A percentile compares a stretch with the other conserved stretches of the same genome.
These are phyloP conservation scores for Elaeis guineensis DNA, from an alignment of 176 grass and related monocot genomes.

Conservation along the genomic window DNA sequence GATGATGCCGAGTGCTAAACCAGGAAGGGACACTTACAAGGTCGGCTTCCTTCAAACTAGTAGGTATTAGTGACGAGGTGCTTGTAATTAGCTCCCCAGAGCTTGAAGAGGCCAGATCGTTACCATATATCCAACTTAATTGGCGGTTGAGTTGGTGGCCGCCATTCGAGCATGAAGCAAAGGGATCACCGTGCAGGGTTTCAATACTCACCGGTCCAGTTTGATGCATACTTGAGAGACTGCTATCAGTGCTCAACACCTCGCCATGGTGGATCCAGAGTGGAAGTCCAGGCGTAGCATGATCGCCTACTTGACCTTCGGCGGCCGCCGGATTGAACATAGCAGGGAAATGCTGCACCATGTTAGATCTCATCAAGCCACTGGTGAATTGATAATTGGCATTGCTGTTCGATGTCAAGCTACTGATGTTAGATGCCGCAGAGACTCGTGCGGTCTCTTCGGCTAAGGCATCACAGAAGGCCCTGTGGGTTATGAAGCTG, in stretches of 20 bases:
- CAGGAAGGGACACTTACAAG: neutral
- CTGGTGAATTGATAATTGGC: neutral
- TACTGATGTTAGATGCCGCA: neutral
- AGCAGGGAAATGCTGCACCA: neutral
- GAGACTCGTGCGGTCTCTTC: conserved; percentile 1
- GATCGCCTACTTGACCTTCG: neutral
- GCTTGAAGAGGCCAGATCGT: neutral
- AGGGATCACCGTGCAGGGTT: neutral
- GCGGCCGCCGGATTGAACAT: neutral
- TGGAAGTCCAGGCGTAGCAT: neutral
- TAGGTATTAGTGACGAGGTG: neutral
- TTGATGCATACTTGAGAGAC: neutral
- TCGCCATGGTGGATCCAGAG: neutral
- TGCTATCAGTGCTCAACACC: neutral
- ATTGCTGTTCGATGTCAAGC: neutral
- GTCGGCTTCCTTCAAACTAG: neutral
- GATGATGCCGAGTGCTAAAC: conserved; percentile 1
- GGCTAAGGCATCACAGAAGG: conserved; percentile 4
- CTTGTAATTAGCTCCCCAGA: neutral
- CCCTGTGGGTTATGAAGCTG: conserved; percentile 13
- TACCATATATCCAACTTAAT: neutral
- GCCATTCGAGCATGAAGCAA: neutral
- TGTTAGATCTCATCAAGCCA: neutral
- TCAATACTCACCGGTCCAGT: neutral
- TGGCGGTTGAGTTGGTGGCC: neutral